Percentiles rank a stretch among this genome's conserved stretches.
These are phyloP conservation scores for Acanthamoeba quina DNA, from an alignment of 208 protist genomes.

Conservation along the genomic window DNA sequence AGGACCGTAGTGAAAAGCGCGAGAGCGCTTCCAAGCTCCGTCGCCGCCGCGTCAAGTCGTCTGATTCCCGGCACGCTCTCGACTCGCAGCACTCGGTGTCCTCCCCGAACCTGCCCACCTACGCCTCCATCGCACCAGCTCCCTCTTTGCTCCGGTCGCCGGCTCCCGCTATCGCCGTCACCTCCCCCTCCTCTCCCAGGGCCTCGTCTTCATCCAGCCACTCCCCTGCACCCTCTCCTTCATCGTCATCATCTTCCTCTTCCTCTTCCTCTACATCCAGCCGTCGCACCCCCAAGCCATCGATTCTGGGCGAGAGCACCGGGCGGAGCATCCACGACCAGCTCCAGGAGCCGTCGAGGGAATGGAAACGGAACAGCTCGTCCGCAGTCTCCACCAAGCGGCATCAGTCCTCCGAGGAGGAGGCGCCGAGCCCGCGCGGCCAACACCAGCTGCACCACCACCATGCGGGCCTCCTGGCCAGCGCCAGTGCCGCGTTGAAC, in stretches of 20 bases:
- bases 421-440: neutral
- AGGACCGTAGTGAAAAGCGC: neutral
- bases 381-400: neutral
- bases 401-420: neutral
- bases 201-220: neutral
- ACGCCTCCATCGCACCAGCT: neutral
- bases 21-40: neutral
- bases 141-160: neutral
- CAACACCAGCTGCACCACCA: neutral
- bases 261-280: neutral
- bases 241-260: neutral
- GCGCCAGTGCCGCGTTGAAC: neutral
- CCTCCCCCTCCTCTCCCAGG: neutral
- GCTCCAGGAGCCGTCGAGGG: neutral
- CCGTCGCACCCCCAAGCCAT: neutral
- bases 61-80: neutral
- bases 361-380: neutral
- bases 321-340: conserved; percentile 8
- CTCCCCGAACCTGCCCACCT: neutral
- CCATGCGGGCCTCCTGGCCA: neutral
- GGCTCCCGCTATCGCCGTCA: neutral
- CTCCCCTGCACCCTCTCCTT: neutral
- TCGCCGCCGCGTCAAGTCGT: neutral
- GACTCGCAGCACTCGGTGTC: neutral
- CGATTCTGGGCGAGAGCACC: conserved; percentile 13